These are phyloP conservation scores for Phallus indusiatus DNA, from an alignment of 768 basidiomycete genomes.

Conservation along the genomic window DNA sequence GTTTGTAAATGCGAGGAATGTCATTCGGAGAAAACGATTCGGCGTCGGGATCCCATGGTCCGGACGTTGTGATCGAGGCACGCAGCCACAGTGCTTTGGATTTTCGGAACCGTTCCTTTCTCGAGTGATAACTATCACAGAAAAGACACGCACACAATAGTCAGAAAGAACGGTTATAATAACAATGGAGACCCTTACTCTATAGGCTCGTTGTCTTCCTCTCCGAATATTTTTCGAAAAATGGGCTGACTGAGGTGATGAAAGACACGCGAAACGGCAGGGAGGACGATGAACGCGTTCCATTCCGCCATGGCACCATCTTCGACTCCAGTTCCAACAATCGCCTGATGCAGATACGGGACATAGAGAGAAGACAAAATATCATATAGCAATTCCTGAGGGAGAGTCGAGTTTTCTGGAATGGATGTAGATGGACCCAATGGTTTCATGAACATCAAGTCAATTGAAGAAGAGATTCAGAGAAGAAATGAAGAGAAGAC, in stretches of 20 bases:
- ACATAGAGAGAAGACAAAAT: not conserved
- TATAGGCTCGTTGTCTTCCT: not conserved
- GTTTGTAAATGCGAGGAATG: constrained; percentile 1
- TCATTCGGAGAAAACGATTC: not conserved
- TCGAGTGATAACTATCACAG: not conserved
- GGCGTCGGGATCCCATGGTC: not conserved
- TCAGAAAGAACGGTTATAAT: not conserved
- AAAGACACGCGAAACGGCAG: constrained; percentile 1
- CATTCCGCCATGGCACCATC: not conserved
- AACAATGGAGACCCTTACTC: not conserved
- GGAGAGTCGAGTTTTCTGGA: not conserved
- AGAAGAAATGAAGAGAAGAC: not conserved
- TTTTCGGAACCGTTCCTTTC: not conserved
- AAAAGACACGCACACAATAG: not conserved
- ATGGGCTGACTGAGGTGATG: not conserved
- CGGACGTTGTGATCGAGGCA: not conserved
- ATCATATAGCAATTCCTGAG: not conserved
- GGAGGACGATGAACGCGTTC: constrained; percentile 3
- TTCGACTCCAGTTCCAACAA: not conserved
- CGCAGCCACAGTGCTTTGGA: constrained; percentile 1
- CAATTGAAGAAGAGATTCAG: not conserved
- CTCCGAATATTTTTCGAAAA: constrained; percentile 2
- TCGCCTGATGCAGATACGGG: not conserved
- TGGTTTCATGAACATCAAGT: too few relatives aligned
- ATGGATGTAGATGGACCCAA: not conserved